Percentiles rank a stretch among this genome's conserved stretches.
Evolutionary conservation across 2,329 filamentous ascomycete species (phyloP).

Genomic region (Trichoderma oligosporum): DNA sequence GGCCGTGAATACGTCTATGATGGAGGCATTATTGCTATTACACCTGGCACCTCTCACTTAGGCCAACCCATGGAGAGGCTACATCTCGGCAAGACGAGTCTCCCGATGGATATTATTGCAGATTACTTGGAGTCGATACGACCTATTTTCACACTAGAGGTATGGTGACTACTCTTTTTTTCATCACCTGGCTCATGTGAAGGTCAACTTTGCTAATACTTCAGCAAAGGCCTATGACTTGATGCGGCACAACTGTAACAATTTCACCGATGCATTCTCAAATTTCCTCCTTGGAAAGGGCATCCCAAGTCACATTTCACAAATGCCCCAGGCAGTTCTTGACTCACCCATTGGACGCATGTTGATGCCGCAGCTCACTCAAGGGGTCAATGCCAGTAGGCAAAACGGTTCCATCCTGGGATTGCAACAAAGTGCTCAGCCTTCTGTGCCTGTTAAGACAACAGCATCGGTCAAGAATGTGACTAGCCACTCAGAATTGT

Average conservation of each 20-base stretch:
- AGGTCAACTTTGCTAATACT: neutral
- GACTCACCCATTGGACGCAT: slow-evolving; percentile 85
- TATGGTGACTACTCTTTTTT: no score
- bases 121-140: slow-evolving; percentile 85
- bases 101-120: slow-evolving; percentile 76
- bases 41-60: slow-evolving; percentile 80
- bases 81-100: slow-evolving; percentile 68
- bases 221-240: slow-evolving; percentile 71
- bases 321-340: slow-evolving; percentile 79
- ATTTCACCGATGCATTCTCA: slow-evolving; percentile 88
- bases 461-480: slow-evolving; percentile 54
- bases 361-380: slow-evolving; percentile 67
- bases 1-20: slow-evolving; percentile 91
- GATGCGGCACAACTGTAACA: slow-evolving; percentile 93
- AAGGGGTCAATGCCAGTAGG: slow-evolving; percentile 48
- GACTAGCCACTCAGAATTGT: slow-evolving; percentile 40
- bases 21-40: slow-evolving; percentile 76
- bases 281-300: slow-evolving; percentile 85
- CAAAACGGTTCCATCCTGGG: slow-evolving; percentile 52
- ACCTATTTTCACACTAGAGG: slow-evolving; percentile 76
- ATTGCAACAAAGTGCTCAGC: slow-evolving; percentile 40
- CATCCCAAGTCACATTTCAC: slow-evolving; percentile 82
- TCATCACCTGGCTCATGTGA: no score
- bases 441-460: slow-evolving; percentile 18
- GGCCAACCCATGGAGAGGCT: slow-evolving; percentile 76